A percentile compares a stretch with the other conserved stretches of the same genome.
These are phyloP conservation scores for Coniosporium tulheliwenetii DNA, from an alignment of 2,329 filamentous ascomycete species.

Conservation along the genomic window DNA sequence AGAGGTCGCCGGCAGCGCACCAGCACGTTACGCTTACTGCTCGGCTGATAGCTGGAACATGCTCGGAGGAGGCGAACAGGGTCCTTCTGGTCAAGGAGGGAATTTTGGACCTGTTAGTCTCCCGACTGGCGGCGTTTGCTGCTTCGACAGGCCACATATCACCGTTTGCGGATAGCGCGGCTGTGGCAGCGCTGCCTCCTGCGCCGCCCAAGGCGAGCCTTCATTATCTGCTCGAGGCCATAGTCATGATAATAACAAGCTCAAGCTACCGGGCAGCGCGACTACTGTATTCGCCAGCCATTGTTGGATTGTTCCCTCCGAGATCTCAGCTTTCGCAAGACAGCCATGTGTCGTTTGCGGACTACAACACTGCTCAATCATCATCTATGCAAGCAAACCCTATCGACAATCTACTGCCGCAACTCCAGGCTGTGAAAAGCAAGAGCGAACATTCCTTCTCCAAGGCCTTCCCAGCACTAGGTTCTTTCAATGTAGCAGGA, in stretches of 20 bases:
- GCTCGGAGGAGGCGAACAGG: constrained; percentile 54
- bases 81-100: constrained; percentile 55
- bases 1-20: constrained; percentile 40
- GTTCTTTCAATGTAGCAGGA: constrained; percentile 11
- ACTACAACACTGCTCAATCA: too few species aligned
- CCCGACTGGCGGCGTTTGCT: constrained; percentile 39
- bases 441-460: constrained; percentile 21
- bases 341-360: too few species aligned
- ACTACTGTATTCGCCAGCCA: constrained; percentile 26
- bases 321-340: too few species aligned
- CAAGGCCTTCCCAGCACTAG: constrained; percentile 27
- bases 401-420: constrained; percentile 15
- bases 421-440: constrained; percentile 20
- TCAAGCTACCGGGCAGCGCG: constrained; percentile 66
- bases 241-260: constrained; percentile 59
- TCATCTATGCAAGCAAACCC: background rate
- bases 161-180: constrained; percentile 8
- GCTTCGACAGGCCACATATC: constrained; percentile 35
- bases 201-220: constrained; percentile 45
- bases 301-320: constrained; percentile 13
- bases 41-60: constrained; percentile 44
- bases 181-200: constrained; percentile 23
- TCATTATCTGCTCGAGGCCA: constrained; percentile 58
- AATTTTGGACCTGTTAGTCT: constrained; percentile 63
- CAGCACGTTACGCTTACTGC: constrained; percentile 47